Base-by-base conservation (phyloP, 768 basidiomycete species). In the Serendipita sp. region DNA sequence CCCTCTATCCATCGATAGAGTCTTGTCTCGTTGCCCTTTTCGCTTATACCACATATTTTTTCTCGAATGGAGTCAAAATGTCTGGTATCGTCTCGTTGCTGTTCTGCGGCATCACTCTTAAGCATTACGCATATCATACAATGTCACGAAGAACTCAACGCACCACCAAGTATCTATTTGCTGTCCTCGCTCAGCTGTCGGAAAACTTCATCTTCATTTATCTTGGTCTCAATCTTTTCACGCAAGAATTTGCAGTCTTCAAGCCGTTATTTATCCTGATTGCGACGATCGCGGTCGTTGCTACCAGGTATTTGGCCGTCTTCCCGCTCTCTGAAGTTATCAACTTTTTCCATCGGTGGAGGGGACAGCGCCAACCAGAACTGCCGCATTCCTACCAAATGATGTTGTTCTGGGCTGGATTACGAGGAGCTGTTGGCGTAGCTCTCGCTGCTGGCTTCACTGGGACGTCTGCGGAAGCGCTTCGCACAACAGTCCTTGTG, bases 121-220 rank as follows among this genome's bases (percentile, higher is more conserved):
- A 99, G 75, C 96, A 99, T 73, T 98, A 99, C 71, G 96, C 95
- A n/a, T 98, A 96, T 73, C 96, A 97, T 77, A 98, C 93, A 63
- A 99, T 99, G 96, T 95, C 92, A 8, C 84, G 83, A 32, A 83
- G 90, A 63, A 97, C 96, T 0, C 96, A 98, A 72, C 83, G 89
- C 51, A 88, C 93, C 11, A 91, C 86, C 34, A 94, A 95, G 75
- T 96, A 94, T 78, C 90, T 97, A 66, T 99, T 98, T 76, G 85
- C 86, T 7, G 90, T 89, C 0, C 86, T 97, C 60, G 92, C 96
- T 0, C 89, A 93, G 71, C 83, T 99, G 34, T 90, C 90, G 32
- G 96, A 99, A 76, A 98, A 98, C 73, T 99, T 98, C 73, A 98
- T 99, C 74, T 99, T 99, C 78, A 92, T 99, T 72, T 98, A 98